Evolutionary conservation across 129 eudicot genomes (phyloP).

Genomic region (Arctium minus): DNA sequence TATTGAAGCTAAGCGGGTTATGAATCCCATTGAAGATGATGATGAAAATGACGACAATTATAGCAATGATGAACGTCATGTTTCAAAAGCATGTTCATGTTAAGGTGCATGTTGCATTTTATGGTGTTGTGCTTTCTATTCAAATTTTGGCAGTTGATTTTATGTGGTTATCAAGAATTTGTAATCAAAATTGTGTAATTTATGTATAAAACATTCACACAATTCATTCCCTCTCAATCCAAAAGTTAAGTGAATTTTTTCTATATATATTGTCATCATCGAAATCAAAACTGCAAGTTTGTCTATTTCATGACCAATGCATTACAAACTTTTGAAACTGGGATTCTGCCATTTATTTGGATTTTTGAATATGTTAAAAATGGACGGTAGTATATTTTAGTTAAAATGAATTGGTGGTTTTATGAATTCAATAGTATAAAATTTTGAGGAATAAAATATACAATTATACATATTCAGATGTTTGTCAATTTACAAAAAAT

Average conservation of each 20-base stretch:
- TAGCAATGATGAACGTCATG: not conserved
- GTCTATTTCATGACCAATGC: too few species aligned
- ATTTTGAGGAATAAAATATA: too few species aligned
- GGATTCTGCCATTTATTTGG: too few species aligned
- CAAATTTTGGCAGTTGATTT: not conserved
- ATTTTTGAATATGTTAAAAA: too few species aligned
- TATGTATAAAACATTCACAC: conserved; percentile 17
- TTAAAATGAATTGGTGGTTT: too few species aligned
- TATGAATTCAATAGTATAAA: too few species aligned
- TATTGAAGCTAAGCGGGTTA: conserved; percentile 54
- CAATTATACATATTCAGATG: too few species aligned
- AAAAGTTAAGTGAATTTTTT: not conserved
- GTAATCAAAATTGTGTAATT: not conserved
- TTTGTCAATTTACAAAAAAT: too few species aligned
- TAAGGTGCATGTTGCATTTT: conserved; percentile 15
- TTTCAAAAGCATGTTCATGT: conserved; percentile 23
- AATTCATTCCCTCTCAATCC: conserved; percentile 1
- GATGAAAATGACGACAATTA: not conserved
- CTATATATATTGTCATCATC: not conserved
- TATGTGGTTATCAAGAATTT: not conserved
- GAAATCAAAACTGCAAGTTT: not conserved
- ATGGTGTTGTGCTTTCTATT: not conserved
- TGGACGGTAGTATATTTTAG: too few species aligned
- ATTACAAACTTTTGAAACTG: too few species aligned
- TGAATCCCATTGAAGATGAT: conserved; percentile 23